Evolutionary conservation across 306 rosid genomes (phyloP), one percentile per base, ranked within the genome.

Genomic region (Corylus heterophylla): DNA sequence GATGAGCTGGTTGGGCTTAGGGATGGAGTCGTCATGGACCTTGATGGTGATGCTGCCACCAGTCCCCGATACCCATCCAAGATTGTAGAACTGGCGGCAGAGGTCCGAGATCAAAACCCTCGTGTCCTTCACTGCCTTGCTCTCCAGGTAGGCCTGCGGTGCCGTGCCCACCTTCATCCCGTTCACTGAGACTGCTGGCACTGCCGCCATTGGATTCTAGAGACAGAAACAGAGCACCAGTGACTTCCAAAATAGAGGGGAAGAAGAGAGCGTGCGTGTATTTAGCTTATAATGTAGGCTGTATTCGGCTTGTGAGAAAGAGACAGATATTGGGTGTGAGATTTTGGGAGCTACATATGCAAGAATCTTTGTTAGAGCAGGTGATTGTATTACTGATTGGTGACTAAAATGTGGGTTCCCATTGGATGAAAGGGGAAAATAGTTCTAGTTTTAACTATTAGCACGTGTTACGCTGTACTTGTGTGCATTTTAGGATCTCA

Each of bases 31-130:
- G 74, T 92, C 98, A 20, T 90, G 94, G 78, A 85, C 99, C 79
- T 87, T 95, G 79, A 95, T 83, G 64, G 92, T 85, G 92, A 95
- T 90, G 85, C 98, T 93, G 10, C 99, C 99, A 73, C 99, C 99
- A 0, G 99, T 92, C 17, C 98, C 98, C 0, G 97, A 88, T 0
- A 94, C 97, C 98, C 98, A 94, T 79, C 98, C 98, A 17, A 91
- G 94, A 69, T 49, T 82, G 86, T 92, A 95, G 87, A 95, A 95
- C 52, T 91, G 95, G 78, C 98, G 98, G 88, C 98, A 91, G 0
- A 95, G 97, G 54, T 95, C 97, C 5, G 98, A 87, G 82, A 91
- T 82, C 74, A 92, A 87, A 81, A 61, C 85, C 85, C 73, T 88
- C 0, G 98, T 92, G 48, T 95, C 98, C 75, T 78, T 87, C 84